Evolutionary conservation across 2,329 filamentous ascomycete species (phyloP).

Genomic region (Raffaelea deltoideospora): DNA sequence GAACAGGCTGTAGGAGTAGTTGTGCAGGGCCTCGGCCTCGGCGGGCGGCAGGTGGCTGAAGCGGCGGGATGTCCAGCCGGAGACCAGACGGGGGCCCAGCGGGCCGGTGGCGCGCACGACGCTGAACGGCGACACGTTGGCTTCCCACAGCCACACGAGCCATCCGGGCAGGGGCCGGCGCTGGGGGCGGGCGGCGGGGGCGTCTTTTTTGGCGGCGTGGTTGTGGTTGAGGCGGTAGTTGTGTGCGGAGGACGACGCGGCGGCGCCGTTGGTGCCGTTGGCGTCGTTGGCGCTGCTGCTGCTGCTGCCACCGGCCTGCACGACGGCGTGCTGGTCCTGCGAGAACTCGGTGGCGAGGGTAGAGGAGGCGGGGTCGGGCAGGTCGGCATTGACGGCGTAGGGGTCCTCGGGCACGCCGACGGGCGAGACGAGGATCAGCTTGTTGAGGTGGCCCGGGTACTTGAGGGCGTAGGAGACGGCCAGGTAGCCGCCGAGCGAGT

Average conservation of each 20-base stretch:
- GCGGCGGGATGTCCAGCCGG: constrained; percentile 83
- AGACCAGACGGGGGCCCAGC: constrained; percentile 79
- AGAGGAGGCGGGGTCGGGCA: constrained; percentile 64
- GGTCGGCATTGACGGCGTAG: constrained; percentile 64
- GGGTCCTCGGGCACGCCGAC: constrained; percentile 93
- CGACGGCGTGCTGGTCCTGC: constrained; percentile 48
- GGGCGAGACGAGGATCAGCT: constrained; percentile 86
- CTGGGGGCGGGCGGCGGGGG: constrained; percentile 10
- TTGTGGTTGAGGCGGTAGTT: constrained; percentile 23
- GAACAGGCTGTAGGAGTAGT: constrained; percentile 91
- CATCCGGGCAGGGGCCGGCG: constrained; percentile 59
- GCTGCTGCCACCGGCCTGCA: constrained; percentile 15
- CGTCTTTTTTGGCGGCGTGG: constrained; percentile 1
- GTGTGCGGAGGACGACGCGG: not conserved
- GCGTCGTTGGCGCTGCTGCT: constrained; percentile 13
- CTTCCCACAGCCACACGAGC: constrained; percentile 90
- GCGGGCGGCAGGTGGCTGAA: constrained; percentile 75
- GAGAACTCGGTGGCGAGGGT: constrained; percentile 65
- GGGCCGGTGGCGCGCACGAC: constrained; percentile 79
- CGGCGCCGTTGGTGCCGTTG: constrained; percentile 11
- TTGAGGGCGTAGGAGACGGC: constrained; percentile 91
- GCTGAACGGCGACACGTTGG: constrained; percentile 90
- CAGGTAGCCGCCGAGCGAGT: constrained; percentile 89
- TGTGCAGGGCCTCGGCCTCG: constrained; percentile 74
- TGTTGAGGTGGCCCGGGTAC: constrained; percentile 87